These are phyloP conservation scores for Phaffia australis DNA, from an alignment of 768 basidiomycete genomes.

Conservation along the genomic window DNA sequence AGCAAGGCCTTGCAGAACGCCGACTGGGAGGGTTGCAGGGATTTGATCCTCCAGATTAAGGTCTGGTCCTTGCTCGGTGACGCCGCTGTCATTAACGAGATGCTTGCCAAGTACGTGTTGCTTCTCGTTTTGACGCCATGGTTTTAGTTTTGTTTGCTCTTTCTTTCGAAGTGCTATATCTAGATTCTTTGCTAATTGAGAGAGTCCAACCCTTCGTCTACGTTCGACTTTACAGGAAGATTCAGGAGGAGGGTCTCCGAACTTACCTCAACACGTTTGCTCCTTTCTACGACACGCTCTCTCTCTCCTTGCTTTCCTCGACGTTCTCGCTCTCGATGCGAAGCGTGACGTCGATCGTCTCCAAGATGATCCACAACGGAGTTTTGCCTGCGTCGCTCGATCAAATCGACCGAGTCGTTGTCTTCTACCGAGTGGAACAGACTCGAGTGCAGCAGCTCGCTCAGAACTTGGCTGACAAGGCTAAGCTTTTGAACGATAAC, in stretches of 20 bases:
- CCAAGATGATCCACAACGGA: conserved; percentile 98
- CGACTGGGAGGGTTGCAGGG: conserved; percentile 91
- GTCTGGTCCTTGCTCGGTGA: conserved; percentile 97
- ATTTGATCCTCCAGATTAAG: conserved; percentile 89
- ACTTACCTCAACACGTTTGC: conserved; percentile 99
- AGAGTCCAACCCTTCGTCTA: neutral
- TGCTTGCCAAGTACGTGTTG: conserved; percentile 65
- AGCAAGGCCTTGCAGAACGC: conserved; percentile 91
- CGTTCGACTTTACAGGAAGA: conserved; percentile 53
- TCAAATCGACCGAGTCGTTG: conserved; percentile 75
- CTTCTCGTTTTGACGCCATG: neutral
- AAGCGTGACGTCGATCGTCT: conserved; percentile 78
- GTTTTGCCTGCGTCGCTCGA: conserved; percentile 83
- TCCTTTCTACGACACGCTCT: conserved; percentile 81
- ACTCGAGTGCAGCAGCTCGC: conserved; percentile 83
- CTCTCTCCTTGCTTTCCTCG: conserved; percentile 70
- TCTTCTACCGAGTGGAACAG: conserved; percentile 85
- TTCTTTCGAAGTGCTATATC: neutral
- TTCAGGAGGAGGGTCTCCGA: conserved; percentile 91
- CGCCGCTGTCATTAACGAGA: conserved; percentile 73
- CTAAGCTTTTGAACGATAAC: neutral
- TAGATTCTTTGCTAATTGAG: conserved; percentile 1
- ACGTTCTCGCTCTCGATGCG: conserved; percentile 76
- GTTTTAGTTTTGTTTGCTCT: conserved; percentile 31
- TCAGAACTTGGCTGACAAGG: conserved; percentile 73